Percentiles rank a stretch among this genome's conserved stretches.
These are phyloP conservation scores for Cardamine resedifolia DNA, from an alignment of 345 rosid genomes.

Conservation along the genomic window DNA sequence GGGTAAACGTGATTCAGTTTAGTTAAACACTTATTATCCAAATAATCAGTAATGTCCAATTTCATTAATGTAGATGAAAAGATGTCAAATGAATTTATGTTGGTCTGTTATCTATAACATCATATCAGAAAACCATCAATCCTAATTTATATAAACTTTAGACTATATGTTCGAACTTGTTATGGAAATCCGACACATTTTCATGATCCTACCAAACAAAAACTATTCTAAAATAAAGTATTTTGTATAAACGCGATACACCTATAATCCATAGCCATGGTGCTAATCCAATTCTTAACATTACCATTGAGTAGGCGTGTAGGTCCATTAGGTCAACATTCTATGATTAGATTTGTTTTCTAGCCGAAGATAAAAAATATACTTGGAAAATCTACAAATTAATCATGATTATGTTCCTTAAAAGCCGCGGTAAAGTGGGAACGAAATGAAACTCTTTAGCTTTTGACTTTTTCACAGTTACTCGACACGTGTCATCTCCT, in stretches of 20 bases:
- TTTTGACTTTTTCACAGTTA: background rate
- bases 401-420: slow-evolving; percentile 38
- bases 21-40: background rate
- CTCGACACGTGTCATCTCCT: background rate
- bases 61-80: background rate
- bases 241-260: background rate
- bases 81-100: background rate
- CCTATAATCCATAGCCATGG: background rate
- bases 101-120: background rate
- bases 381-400: slow-evolving; percentile 15
- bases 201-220: slow-evolving; percentile 13
- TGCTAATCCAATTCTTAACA: background rate
- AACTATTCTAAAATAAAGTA: background rate
- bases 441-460: slow-evolving; percentile 16
- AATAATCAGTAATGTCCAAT: background rate
- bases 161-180: background rate
- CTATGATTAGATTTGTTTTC: slow-evolving; percentile 34
- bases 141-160: background rate
- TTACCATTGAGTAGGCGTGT: slow-evolving; percentile 20
- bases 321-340: slow-evolving; percentile 30
- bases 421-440: slow-evolving; percentile 32
- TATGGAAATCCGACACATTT: background rate
- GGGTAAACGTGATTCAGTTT: background rate
- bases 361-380: background rate
- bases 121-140: background rate